Base-by-base conservation (phyloP, 495 filamentous ascomycete species). In the Hyaloscypha bicolor region DNA sequence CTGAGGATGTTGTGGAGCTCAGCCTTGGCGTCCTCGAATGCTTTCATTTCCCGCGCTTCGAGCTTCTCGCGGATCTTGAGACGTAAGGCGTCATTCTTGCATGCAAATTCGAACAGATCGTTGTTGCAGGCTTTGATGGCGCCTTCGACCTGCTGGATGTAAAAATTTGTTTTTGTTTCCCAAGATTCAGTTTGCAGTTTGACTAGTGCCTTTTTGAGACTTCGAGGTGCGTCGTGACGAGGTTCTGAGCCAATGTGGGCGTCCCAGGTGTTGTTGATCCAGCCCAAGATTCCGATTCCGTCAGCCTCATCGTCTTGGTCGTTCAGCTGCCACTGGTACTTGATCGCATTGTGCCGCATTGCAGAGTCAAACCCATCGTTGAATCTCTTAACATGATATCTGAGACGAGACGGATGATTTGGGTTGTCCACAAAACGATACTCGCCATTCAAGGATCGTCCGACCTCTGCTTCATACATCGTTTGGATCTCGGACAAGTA, bases 211-310 rank as follows among this genome's bases (percentile, higher is more conserved):
- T 66, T 65, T 66, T 66, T 66, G 35, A 60, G 55, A 60, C 57
- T 66, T 30, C 57, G 64, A 60, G 64, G 64, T 22, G 57, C 57
- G 64, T 66, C 64, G 42, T 53, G 29, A 19, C 29, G 55, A 19
- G 42, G n/a, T 55, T 66, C 64, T 21, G 64, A 66, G 56, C 64
- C 64, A 60, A 6, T 1, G 37, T 60, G 64, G 30, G 22, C 25
- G 31, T 66, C 39, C 64, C 64, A 66, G 9, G 64, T 66, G 55
- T 60, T 32, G 31, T 66, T 52, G 39, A 66, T 66, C 64, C 64
- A 66, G 21, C 31, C 33, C 9, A 66, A 60, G 12, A 66, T 66
- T 37, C 35, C 35, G 35, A 1, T 1, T 53, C 37, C 55, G 31
- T 22, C 39, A 33, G n/a, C 35, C 22, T 33, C 30, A 11, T 32